phyloP scores from a whole-genome alignment of 352 stramenopile species.

The Phytophthora brassicae region DNA sequence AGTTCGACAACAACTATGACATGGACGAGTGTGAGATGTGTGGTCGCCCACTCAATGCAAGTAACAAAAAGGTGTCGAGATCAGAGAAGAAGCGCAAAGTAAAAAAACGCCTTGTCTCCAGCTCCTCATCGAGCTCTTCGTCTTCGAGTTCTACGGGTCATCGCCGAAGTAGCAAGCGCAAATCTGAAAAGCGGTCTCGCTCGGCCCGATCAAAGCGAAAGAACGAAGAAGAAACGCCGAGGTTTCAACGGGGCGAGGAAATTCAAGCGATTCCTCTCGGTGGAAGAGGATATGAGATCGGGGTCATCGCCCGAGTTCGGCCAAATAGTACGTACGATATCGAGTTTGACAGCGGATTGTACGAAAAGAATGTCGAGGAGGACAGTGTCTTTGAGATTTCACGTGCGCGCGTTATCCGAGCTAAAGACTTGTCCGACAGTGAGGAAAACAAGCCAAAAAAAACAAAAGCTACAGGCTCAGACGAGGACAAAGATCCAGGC shows the following conservation, averaged over 20 bases:
- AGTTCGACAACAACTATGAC: slow-evolving; percentile 81
- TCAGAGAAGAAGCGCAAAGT: slow-evolving; percentile 35
- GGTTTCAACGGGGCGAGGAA: slow-evolving; percentile 58
- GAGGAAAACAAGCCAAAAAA: slow-evolving; percentile 6
- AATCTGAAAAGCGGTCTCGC: slow-evolving; percentile 32
- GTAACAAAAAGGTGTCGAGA: slow-evolving; percentile 36
- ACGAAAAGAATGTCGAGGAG: slow-evolving; percentile 59
- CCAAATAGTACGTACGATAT: slow-evolving; percentile 66
- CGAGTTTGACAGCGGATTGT: slow-evolving; percentile 62
- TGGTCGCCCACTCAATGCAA: slow-evolving; percentile 37
- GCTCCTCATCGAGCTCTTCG: slow-evolving; percentile 37
- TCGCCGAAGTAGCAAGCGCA: slow-evolving; percentile 35
- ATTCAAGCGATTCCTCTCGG: slow-evolving; percentile 62
- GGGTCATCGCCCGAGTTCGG: slow-evolving; percentile 50
- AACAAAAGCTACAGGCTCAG: neutral
- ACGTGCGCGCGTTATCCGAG: slow-evolving; percentile 35
- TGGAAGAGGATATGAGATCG: slow-evolving; percentile 48
- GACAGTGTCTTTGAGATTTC: slow-evolving; percentile 44
- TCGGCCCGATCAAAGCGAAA: slow-evolving; percentile 23
- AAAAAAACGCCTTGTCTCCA: slow-evolving; percentile 43
- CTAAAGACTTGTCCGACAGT: slow-evolving; percentile 23
- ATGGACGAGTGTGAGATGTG: slow-evolving; percentile 73
- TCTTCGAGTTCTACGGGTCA: slow-evolving; percentile 23
- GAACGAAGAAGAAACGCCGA: slow-evolving; percentile 28
- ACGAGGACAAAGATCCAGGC: slow-evolving; percentile 21